Base-by-base conservation (phyloP, 768 basidiomycete genomes). In the Termitomyces sp. region DNA sequence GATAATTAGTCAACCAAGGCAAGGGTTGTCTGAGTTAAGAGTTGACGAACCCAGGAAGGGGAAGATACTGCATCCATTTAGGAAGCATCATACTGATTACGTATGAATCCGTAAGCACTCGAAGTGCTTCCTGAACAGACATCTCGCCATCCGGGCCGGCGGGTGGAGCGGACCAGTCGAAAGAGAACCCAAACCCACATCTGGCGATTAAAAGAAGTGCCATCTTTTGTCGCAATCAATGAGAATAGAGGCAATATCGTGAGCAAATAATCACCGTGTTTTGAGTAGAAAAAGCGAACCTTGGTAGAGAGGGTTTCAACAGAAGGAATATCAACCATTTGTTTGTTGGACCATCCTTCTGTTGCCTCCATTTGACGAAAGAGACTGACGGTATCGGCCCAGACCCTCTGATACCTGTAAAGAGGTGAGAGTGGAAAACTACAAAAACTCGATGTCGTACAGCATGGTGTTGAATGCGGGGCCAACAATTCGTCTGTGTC, bases 111-210 rank as follows among this genome's bases (percentile, higher is more conserved):
- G 68, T 58, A 20, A 75, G 62, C 8, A 75, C 57, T 1, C 69
- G 65, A 18, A 77, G 61, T 4, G 75, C 70, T 57, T 75, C 66
- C 41, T 75, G 73, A 4, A 77, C 41, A 6, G 75, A 66, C 66
- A 78, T 72, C 0, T 45, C 65, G 18, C 75, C 76, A 56, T 75
- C 72, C 7, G 68, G 58, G 2, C 70, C 63, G 7, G 54, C 62
- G 1, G 77, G 73, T 13, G 75, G 77, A 7, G 70, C 61, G 13
- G 59, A 61, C 78, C 77, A 80, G 29, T 67, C 66, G 48, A 75
- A 73, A 1, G 69, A 58, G 37, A 80, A 72, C 5, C 79, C 80
- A 45, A 80, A 79, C 0, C 75, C 78, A 57, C 79, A 80, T 53
- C 65, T 72, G 10, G 72, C 73, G 26, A 81, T 72, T 7, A 79